A percentile compares a stretch with the other conserved stretches of the same genome.
Evolutionary conservation across 768 basidiomycete genomes (phyloP).

Genomic region (Termitomyces sp.): DNA sequence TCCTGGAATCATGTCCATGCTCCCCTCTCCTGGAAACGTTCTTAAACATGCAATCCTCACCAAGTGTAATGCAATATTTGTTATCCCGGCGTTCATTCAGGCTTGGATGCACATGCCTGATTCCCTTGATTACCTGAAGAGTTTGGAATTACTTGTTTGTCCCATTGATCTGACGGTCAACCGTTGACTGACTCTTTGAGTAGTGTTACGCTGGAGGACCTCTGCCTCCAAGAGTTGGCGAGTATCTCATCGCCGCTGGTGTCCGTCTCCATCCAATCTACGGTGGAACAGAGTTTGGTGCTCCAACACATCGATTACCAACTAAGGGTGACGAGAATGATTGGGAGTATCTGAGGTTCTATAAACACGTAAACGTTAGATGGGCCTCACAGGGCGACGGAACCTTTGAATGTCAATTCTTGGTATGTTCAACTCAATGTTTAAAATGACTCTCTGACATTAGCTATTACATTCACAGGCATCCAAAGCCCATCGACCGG

Average conservation of each 20-base stretch:
- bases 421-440: too few species aligned
- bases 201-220: slow-evolving; percentile 25
- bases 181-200: neutral
- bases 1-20: slow-evolving; percentile 17
- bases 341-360: slow-evolving; percentile 27
- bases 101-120: slow-evolving; percentile 16
- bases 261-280: slow-evolving; percentile 16
- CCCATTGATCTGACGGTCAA: slow-evolving; percentile 3
- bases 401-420: too few species aligned
- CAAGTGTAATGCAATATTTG: slow-evolving; percentile 15
- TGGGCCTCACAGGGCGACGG: slow-evolving; percentile 29
- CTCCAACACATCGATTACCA: slow-evolving; percentile 8
- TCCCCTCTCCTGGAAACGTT: slow-evolving; percentile 27
- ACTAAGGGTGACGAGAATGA: slow-evolving; percentile 16
- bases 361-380: slow-evolving; percentile 16
- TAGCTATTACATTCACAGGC: slow-evolving; percentile 12
- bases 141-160: slow-evolving; percentile 21
- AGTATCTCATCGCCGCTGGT: slow-evolving; percentile 21
- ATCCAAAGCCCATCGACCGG: slow-evolving; percentile 16
- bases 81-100: slow-evolving; percentile 23
- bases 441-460: too few species aligned
- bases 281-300: slow-evolving; percentile 26
- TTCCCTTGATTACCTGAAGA: slow-evolving; percentile 17
- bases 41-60: slow-evolving; percentile 18
- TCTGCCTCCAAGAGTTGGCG: slow-evolving; percentile 22